A percentile compares a stretch with the other conserved stretches of the same genome.
Conservation (phyloP, 2,329 filamentous ascomycete species). For the Aspergillus sclerotialis region DNA sequence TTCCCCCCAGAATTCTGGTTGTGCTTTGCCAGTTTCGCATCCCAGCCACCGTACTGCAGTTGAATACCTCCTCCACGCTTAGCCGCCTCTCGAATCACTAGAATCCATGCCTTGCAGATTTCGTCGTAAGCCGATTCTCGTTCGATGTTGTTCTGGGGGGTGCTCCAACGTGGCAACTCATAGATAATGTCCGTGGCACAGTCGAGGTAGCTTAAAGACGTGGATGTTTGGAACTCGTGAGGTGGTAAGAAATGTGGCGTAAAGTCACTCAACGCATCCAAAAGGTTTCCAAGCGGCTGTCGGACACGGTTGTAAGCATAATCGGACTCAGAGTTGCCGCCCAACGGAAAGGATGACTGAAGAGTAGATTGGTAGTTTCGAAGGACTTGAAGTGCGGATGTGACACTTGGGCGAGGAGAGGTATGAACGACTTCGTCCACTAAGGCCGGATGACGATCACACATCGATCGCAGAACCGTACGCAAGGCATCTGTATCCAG, state of each 20-base stretch:
- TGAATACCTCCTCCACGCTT: conserved; percentile 89
- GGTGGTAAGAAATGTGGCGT: conserved; percentile 93
- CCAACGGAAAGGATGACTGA: conserved; percentile 72
- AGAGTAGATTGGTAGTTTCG: conserved; percentile 73
- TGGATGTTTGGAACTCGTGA: conserved; percentile 73
- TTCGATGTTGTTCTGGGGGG: conserved; percentile 78
- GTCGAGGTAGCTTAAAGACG: conserved; percentile 81
- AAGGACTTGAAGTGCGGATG: conserved; percentile 72
- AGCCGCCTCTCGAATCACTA: conserved; percentile 83
- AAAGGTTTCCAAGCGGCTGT: conserved; percentile 68
- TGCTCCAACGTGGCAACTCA: conserved; percentile 83
- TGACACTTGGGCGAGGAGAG: conserved; percentile 80
- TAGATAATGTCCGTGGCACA: conserved; percentile 87
- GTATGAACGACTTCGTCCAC: conserved; percentile 74
- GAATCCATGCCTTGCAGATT: conserved; percentile 84
- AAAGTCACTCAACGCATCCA: conserved; percentile 88
- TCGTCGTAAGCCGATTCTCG: conserved; percentile 96
- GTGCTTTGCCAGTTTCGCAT: conserved; percentile 77
- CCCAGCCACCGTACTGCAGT: conserved; percentile 85
- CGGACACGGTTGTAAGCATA: conserved; percentile 93
- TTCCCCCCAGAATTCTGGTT: conserved; percentile 79
- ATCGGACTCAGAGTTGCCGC: conserved; percentile 77
- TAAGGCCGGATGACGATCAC: conserved; percentile 80
- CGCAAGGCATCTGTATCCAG: conserved; percentile 79
- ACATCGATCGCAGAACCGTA: conserved; percentile 80